phyloP scores from a whole-genome alignment of 1,284 basidiomycete genomes.

The Trichosporon coremiiforme region DNA sequence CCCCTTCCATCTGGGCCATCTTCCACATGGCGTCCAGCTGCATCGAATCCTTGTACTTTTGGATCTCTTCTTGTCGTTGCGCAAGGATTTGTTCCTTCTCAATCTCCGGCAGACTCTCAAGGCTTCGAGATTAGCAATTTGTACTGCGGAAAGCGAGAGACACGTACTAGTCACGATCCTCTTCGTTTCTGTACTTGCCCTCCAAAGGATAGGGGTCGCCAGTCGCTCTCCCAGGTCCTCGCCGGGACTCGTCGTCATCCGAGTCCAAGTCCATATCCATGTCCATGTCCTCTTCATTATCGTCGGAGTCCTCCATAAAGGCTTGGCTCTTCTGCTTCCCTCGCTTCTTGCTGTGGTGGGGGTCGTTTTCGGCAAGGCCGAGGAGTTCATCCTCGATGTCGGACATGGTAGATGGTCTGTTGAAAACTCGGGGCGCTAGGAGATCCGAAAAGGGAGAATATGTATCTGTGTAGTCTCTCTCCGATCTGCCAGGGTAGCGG shows the following conservation, averaged over 20 bases:
- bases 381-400: conserved; percentile 57
- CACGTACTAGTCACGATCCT: conserved; percentile 74
- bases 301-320: conserved; percentile 35
- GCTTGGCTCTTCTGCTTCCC: conserved; percentile 43
- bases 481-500: too few species aligned
- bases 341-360: conserved; percentile 46
- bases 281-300: conserved; percentile 43
- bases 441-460: too few species aligned
- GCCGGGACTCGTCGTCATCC: conserved; percentile 38
- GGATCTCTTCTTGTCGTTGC: conserved; percentile 75
- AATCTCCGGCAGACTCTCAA: conserved; percentile 78
- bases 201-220: conserved; percentile 84
- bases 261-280: conserved; percentile 52
- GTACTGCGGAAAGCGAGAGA: neutral
- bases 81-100: conserved; percentile 84
- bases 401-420: conserved; percentile 37
- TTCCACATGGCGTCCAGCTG: conserved; percentile 74
- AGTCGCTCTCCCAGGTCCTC: conserved; percentile 20
- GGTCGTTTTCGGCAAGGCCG: conserved; percentile 55
- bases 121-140: conserved; percentile 63
- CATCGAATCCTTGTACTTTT: conserved; percentile 71
- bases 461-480: too few species aligned
- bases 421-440: too few species aligned
- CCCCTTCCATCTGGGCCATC: conserved; percentile 57
- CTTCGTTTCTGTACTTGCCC: conserved; percentile 82